Evolutionary conservation across 2,329 filamentous ascomycete species (phyloP), one percentile per base, ranked within the genome.

Genomic region (Aureobasidium sp.): DNA sequence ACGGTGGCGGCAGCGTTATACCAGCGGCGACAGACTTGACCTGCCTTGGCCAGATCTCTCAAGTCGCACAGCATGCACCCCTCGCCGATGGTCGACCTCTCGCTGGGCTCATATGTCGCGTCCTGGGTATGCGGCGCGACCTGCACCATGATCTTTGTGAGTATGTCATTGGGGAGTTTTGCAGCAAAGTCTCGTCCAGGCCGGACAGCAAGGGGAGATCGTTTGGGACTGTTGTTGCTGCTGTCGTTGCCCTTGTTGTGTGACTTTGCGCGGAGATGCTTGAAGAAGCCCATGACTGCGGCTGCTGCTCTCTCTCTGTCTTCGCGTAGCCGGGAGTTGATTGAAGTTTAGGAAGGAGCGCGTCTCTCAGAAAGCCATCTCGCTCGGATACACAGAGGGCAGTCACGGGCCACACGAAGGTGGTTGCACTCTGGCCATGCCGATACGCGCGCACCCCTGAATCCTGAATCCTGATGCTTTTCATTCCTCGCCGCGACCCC

Each of bases 11-110:
- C 82, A n/a, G 79, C 74, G 27, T 74, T 69, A 65, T 80, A 80
- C 92, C 92, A 97, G 67, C 80, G 79, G 68, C 84, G 84, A 72
- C 84, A 89, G 54, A 90, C 89, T 70, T 84, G 80, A 40, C 85
- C 84, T 71, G 89, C 93, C 72, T 90, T 85, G 57, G 90, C 85
- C 60, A 96, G 82, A 73, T 96, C 91, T 66, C 92, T 86, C 78
- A 94, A 81, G 75, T 96, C 90, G 77, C 93, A 97, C 66, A 95
- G 85, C 88, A 94, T 93, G 77, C 93, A 97, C 60, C 85, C 85
- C 75, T 90, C 86, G 66, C 88, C 87, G 53, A 84, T 81, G 65
- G 87, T 84, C 62, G 87, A 90, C 68, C 89, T 83, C 76, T 97
- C 93, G 69, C 89, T 93, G 43, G 85, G 86, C 65, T 90, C 86